Conservation (phyloP, 768 basidiomycete species). For the Boletales sp. region DNA sequence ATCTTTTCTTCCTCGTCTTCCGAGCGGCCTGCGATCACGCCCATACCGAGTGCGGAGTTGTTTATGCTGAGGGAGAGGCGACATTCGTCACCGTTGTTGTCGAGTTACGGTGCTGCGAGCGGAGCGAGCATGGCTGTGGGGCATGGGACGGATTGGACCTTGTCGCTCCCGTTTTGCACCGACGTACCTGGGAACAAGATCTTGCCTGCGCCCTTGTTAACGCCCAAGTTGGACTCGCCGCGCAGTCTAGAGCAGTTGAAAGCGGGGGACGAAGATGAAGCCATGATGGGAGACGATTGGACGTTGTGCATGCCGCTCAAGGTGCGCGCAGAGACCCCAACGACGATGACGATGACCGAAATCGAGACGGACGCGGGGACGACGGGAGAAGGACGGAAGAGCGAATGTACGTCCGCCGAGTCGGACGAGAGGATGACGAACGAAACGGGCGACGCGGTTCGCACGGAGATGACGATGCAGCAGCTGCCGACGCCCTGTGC, state of each 20-base stretch:
- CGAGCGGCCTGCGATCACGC: background rate
- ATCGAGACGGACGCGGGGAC: too few species aligned
- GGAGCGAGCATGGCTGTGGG: too few species aligned
- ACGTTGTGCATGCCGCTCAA: constrained; percentile 33
- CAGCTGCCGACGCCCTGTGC: constrained; percentile 29
- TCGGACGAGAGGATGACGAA: background rate
- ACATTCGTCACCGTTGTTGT: constrained; percentile 28
- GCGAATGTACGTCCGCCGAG: constrained; percentile 4
- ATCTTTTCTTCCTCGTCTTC: background rate
- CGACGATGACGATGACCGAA: background rate
- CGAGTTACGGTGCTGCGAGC: background rate
- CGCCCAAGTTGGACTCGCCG: background rate
- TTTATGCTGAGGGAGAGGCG: constrained; percentile 27
- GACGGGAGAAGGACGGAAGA: background rate
- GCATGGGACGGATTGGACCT: constrained; percentile 22
- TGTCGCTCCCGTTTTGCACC: constrained; percentile 29
- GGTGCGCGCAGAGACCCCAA: background rate
- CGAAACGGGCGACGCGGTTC: too few species aligned
- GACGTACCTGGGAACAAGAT: constrained; percentile 25
- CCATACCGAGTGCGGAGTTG: constrained; percentile 13
- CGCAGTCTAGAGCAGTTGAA: constrained; percentile 4
- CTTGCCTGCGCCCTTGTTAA: background rate
- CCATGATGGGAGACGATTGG: constrained; percentile 19
- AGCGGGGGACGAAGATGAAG: background rate
- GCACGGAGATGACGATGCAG: constrained; percentile 3